phyloP scores from a whole-genome alignment of 2,329 filamentous ascomycete genomes.

The Pseudogymnoascus sp. region DNA sequence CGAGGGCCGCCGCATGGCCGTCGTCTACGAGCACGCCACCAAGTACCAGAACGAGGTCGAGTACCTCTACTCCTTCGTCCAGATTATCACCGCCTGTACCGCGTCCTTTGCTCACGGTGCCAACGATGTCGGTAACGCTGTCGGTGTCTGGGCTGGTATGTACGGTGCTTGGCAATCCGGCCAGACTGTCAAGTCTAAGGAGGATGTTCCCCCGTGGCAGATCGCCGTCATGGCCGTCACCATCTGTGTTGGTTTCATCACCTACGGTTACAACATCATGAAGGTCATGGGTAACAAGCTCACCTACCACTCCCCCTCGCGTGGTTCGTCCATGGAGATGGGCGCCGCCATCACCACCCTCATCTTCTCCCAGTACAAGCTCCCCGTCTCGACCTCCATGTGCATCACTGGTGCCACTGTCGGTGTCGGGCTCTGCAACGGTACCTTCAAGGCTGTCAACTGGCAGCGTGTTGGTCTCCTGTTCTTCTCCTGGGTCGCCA shows the following conservation, averaged over 20 bases:
- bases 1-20: slow-evolving; percentile 62
- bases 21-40: slow-evolving; percentile 53
- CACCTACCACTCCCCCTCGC: slow-evolving; percentile 55
- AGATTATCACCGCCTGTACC: slow-evolving; percentile 43
- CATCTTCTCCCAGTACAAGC: slow-evolving; percentile 64
- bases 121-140: slow-evolving; percentile 67
- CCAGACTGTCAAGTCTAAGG: slow-evolving; percentile 50
- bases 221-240: slow-evolving; percentile 57
- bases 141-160: slow-evolving; percentile 61
- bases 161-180: slow-evolving; percentile 60
- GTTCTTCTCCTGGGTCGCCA: slow-evolving; percentile 57
- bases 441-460: slow-evolving; percentile 59
- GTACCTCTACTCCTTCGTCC: slow-evolving; percentile 47
- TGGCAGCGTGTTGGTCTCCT: slow-evolving; percentile 63
- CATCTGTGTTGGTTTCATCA: slow-evolving; percentile 60
- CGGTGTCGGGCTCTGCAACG: slow-evolving; percentile 53
- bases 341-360: slow-evolving; percentile 69
- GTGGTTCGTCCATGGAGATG: slow-evolving; percentile 67
- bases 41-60: slow-evolving; percentile 65
- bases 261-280: slow-evolving; percentile 80
- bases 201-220: slow-evolving; percentile 65
- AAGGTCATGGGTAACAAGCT: slow-evolving; percentile 79
- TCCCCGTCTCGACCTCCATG: slow-evolving; percentile 66
- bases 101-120: slow-evolving; percentile 55
- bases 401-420: slow-evolving; percentile 56